Conservation (phyloP, 345 rosid genomes). For the Heritiera littoralis region DNA sequence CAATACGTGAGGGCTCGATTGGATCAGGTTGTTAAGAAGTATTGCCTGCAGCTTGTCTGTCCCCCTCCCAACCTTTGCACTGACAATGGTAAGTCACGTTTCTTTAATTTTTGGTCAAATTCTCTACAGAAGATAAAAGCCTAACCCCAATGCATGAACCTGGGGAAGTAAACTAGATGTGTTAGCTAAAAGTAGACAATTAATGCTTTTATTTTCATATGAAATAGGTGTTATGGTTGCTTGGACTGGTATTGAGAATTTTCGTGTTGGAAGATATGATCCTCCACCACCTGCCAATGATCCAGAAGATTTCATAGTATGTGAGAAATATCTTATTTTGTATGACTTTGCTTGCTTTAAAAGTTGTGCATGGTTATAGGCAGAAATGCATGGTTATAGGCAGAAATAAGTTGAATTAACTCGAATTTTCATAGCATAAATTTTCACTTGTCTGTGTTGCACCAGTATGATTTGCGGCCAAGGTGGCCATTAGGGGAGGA, state of each 20-base stretch:
- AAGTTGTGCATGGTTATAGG: background rate
- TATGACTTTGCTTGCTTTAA: background rate
- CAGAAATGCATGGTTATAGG: background rate
- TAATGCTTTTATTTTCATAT: conserved; percentile 24
- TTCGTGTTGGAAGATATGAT: conserved; percentile 82
- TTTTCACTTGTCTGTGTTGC: conserved; percentile 23
- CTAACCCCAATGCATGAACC: background rate
- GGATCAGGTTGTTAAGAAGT: conserved; percentile 59
- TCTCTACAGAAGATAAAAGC: conserved; percentile 1
- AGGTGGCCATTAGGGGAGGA: conserved; percentile 97
- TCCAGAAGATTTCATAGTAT: conserved; percentile 73
- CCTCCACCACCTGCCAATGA: conserved; percentile 83
- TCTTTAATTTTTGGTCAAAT: background rate
- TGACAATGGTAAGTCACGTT: conserved; percentile 66
- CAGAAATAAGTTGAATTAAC: conserved; percentile 1
- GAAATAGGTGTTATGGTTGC: conserved; percentile 88
- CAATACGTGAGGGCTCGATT: conserved; percentile 72
- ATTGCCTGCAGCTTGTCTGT: conserved; percentile 71
- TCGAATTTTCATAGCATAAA: background rate
- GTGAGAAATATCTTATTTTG: conserved; percentile 15
- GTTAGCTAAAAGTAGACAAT: background rate
- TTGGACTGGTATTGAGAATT: conserved; percentile 98
- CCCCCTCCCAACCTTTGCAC: conserved; percentile 94
- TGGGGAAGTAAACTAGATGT: background rate
- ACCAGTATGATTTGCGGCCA: conserved; percentile 85